Evolutionary conservation across 2,329 filamentous ascomycete species (phyloP), one percentile per base, ranked within the genome.

Genomic region (Ambrosiella beaveri): DNA sequence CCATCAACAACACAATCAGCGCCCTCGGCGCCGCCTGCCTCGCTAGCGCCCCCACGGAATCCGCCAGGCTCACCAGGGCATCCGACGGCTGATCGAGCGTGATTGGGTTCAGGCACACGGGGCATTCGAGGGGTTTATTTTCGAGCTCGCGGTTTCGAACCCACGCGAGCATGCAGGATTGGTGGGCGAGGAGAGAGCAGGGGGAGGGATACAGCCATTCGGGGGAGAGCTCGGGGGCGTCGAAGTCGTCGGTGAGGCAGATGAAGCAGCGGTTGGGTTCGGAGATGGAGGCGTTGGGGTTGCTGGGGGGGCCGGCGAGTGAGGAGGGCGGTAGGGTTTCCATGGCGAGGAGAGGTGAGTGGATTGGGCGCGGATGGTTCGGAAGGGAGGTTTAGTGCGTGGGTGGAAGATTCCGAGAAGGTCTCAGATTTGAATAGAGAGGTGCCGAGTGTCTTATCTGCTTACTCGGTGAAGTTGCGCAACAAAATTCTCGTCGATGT

Each of bases 131-230:
- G 61, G 82, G 82, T 57, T 81, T 80, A 68, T 74, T 68, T 66
- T 78, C 69, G 60, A 70, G 77, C 70, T 96, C 89, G 66, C 88
- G 80, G 66, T 95, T 88, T n/a, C 87, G 85, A 15, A 97, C 85
- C 90, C 90, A 98, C 65, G 88, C 85, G 44, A 97, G 75, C 63
- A 97, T 77, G 68, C 90, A 95, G 61, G 82, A 79, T 68, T 97
- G 89, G 68, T 98, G 93, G 1, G 90, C 93, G 58, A 87, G 86
- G 44, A 98, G 76, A 11, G 87, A 89, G 70, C 93, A 98, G 0
- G 85, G 85, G 68, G 93, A 98, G 1, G 93, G 90, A 57, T 85
- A 86, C 50, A 88, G 82, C 91, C 93, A 98, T 57, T 73, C 69
- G 51, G 71, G 68, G 17, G 71, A 68, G 13, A 50, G 17, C 35